Percentiles rank a stretch among this genome's conserved stretches.
phyloP scores from a whole-genome alignment of 257 asterid genomes.

The Solanum microdontum region DNA sequence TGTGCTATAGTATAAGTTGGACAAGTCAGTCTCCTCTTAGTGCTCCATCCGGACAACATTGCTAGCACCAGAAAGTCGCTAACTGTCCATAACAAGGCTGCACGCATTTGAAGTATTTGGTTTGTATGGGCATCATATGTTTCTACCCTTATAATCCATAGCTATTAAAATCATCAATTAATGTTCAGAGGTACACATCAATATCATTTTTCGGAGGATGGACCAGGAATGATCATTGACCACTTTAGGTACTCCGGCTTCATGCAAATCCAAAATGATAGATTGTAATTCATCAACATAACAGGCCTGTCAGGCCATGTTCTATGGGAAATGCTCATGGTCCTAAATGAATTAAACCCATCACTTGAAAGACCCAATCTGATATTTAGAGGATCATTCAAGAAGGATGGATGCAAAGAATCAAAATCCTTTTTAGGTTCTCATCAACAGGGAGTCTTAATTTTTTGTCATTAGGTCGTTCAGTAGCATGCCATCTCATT shows the following conservation, averaged over 20 bases:
- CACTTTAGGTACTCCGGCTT: not conserved
- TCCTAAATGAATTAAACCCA: too few species aligned
- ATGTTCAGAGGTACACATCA: not conserved
- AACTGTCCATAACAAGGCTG: not conserved
- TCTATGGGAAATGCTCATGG: not conserved
- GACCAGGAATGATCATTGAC: not conserved
- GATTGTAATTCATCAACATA: not conserved
- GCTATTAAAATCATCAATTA: not conserved
- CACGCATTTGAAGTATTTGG: not conserved
- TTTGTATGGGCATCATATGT: not conserved
- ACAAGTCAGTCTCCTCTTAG: not conserved
- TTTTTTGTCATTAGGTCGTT: not conserved
- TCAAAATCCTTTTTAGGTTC: not conserved
- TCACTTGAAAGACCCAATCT: not conserved
- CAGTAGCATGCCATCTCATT: not conserved
- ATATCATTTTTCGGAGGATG: not conserved
- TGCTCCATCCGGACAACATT: not conserved
- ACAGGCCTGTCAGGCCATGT: not conserved
- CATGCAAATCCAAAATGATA: not conserved
- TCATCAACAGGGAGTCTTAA: not conserved
- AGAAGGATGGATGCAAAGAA: not conserved
- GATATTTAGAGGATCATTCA: not conserved
- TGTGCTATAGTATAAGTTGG: not conserved
- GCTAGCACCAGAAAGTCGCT: not conserved
- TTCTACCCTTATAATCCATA: not conserved